phyloP scores from a whole-genome alignment of 345 rosid species.

The Citrus glauca region DNA sequence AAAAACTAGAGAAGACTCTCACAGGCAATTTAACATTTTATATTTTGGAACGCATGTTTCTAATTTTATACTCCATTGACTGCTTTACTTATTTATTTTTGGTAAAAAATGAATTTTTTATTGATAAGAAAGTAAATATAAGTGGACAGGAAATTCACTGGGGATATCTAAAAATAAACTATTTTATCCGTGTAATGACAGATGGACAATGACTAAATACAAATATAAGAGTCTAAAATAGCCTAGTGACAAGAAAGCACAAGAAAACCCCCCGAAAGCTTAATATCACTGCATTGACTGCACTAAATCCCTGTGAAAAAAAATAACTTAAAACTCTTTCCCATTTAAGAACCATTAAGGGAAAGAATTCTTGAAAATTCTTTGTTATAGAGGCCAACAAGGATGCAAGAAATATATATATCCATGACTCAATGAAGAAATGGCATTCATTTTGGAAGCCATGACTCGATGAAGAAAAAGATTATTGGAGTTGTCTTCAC shows the following conservation, averaged over 20 bases:
- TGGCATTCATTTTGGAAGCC: not conserved
- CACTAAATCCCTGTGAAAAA: not conserved
- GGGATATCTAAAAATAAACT: not conserved
- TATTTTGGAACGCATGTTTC: not conserved
- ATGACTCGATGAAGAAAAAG: not conserved
- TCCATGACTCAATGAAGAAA: not conserved
- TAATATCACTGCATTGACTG: not conserved
- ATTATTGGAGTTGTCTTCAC: not conserved
- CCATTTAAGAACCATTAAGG: not conserved
- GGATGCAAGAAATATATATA: not conserved
- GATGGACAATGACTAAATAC: not conserved
- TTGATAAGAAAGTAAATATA: not conserved
- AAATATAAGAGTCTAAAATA: too few species aligned
- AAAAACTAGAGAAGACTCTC: slow-evolving; percentile 55
- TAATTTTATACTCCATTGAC: not conserved
- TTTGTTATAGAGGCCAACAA: not conserved
- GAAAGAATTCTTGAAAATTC: not conserved
- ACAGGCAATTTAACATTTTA: slow-evolving; percentile 37
- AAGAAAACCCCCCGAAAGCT: not conserved
- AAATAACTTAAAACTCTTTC: not conserved
- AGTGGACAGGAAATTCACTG: not conserved
- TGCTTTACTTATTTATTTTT: not conserved
- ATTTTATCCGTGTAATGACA: not conserved
- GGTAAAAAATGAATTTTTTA: not conserved
- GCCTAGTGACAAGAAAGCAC: not conserved